Conservation (phyloP, 768 basidiomycete species). For the Hydnomerulius pinastri region DNA sequence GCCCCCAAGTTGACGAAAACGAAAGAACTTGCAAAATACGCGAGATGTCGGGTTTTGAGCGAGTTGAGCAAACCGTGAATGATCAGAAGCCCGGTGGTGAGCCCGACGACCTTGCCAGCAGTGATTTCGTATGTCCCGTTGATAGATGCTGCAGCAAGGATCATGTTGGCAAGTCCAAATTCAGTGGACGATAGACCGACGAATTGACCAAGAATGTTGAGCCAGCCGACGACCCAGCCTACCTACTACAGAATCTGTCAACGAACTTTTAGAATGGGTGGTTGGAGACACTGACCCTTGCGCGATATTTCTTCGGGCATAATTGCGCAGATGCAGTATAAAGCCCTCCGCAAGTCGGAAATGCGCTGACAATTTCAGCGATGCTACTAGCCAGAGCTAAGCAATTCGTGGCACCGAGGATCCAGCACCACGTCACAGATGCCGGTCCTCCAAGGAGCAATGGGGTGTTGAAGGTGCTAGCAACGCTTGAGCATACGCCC, state of each 20-base stretch:
- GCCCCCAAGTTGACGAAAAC: conserved; percentile 49
- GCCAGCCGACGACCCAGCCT: conserved; percentile 36
- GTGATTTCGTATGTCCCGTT: conserved; percentile 37
- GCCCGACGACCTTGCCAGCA: conserved; percentile 41
- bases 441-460: conserved; percentile 38
- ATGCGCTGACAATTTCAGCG: conserved; percentile 33
- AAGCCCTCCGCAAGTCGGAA: conserved; percentile 31
- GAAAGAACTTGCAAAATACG: conserved; percentile 34
- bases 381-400: conserved; percentile 32
- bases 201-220: conserved; percentile 27
- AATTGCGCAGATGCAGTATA: conserved; percentile 84
- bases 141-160: conserved; percentile 29
- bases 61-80: conserved; percentile 47
- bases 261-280: neutral
- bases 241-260: conserved; percentile 13
- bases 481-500: conserved; percentile 40
- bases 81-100: conserved; percentile 41
- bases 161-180: conserved; percentile 39
- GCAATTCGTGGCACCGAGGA: conserved; percentile 30
- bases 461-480: conserved; percentile 40
- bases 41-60: conserved; percentile 40
- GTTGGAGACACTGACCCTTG: conserved; percentile 44
- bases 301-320: conserved; percentile 62
- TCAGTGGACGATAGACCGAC: conserved; percentile 36
- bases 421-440: conserved; percentile 40